Conservation (phyloP, 2,329 filamentous ascomycete genomes). For the Gnomoniopsis smithogilvyi region DNA sequence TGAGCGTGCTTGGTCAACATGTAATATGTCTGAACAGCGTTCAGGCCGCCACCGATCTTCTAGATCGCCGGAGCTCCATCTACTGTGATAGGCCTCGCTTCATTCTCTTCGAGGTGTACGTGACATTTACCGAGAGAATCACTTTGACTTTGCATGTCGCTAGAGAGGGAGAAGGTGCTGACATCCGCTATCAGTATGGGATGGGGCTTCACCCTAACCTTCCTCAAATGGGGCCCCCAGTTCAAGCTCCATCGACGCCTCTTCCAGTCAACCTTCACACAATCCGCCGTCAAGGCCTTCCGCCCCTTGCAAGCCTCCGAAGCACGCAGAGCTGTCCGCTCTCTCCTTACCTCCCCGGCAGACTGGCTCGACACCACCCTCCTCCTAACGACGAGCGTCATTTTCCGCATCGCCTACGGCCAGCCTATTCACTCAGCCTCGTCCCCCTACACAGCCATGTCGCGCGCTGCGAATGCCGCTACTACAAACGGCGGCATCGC, state of each 20-base stretch:
- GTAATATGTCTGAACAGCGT: slow-evolving; percentile 35
- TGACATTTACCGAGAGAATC: background rate
- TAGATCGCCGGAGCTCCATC: slow-evolving; percentile 34
- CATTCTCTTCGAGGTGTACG: slow-evolving; percentile 32
- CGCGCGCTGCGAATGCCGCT: slow-evolving; percentile 22
- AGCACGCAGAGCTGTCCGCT: slow-evolving; percentile 26
- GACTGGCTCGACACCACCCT: slow-evolving; percentile 24
- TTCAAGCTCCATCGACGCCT: slow-evolving; percentile 39
- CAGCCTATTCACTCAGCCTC: slow-evolving; percentile 21
- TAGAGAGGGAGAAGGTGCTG: background rate
- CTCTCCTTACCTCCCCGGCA: slow-evolving; percentile 19
- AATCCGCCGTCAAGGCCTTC: slow-evolving; percentile 29
- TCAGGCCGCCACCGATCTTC: slow-evolving; percentile 32
- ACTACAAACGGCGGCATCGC: slow-evolving; percentile 29
- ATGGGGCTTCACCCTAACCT: slow-evolving; percentile 41
- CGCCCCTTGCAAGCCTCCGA: slow-evolving; percentile 30
- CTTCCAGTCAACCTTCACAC: slow-evolving; percentile 38
- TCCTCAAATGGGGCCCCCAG: slow-evolving; percentile 34
- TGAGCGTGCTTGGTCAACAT: slow-evolving; percentile 26
- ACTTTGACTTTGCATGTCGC: background rate
- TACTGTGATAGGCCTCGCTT: slow-evolving; percentile 36
- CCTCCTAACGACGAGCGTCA: slow-evolving; percentile 25
- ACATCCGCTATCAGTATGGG: slow-evolving; percentile 29
- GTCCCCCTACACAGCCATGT: slow-evolving; percentile 24
- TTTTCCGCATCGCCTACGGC: slow-evolving; percentile 25